Base-by-base conservation (phyloP, 352 stramenopile genomes). In the Globisporangium cederbergense region DNA sequence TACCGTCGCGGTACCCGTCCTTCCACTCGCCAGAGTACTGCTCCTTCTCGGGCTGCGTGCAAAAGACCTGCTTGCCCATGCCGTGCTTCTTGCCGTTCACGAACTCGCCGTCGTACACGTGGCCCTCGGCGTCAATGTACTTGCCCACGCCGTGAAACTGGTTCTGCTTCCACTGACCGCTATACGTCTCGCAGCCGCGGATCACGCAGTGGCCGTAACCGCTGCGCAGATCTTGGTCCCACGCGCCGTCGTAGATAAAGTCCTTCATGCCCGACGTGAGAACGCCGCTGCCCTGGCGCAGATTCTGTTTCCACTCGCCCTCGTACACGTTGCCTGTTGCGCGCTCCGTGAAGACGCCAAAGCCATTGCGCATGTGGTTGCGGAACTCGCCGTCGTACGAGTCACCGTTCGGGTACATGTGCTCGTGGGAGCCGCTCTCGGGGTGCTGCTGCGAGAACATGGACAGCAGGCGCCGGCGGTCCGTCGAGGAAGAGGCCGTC, bases 61-160 rank as follows among this genome's bases (percentile, higher is more conserved):
- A 65, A 34, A 64, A 70, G 0, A 75, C 58, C 25, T 85, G 67
- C 60, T 86, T 83, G 51, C 86, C 86, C 43, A 88, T 73, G 36
- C 88, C 88, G 22, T 96, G 77, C 63, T 93, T 93, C 62, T 89
- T 79, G 38, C 88, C 88, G 14, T 59, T 58, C 0, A 68, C 71
- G 65, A 93, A 95, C 73, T 96, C 88, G 38, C 88, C 88, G 38
- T 94, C 83, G 62, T 94, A 96, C 38, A 93, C 77, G 34, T 77
- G 79, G 2, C 88, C 88, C 53, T 93, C 83, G 0, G 86, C 85
- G 58, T 95, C 86, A 18, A 89, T 91, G 65, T 91, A 91, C 42
- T 83, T 90, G 20, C 88, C 88, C 4, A 60, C 70, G 8, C 88
- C 88, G 50, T 96, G 79, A 45, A 95, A 96, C 43, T 86, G 74